Conservation (phyloP, 345 rosid species). For the Arabis alpina region DNA sequence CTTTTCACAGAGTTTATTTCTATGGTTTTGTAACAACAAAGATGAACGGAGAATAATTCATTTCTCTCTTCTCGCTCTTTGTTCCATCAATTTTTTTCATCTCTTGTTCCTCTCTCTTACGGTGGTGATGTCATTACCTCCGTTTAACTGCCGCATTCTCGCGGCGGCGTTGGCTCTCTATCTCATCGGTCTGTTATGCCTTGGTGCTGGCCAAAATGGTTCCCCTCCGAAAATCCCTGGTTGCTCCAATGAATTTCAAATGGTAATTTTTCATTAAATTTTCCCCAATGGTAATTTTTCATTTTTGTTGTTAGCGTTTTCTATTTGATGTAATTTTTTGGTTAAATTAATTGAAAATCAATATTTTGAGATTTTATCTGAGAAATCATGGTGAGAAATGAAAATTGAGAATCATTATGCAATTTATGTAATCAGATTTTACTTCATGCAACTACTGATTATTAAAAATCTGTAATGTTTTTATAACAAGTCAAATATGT, state of each 20-base stretch:
- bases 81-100: background rate
- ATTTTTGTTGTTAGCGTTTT: too few species aligned
- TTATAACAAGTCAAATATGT: background rate
- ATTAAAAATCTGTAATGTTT: background rate
- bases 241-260: slow-evolving; percentile 37
- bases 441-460: slow-evolving; percentile 1
- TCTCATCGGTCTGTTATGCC: slow-evolving; percentile 21
- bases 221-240: slow-evolving; percentile 33
- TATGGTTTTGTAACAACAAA: slow-evolving; percentile 29
- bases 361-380: background rate
- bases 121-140: slow-evolving; percentile 42
- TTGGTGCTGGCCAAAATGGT: slow-evolving; percentile 22
- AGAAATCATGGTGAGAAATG: background rate
- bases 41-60: slow-evolving; percentile 36
- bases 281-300: background rate
- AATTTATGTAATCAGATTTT: background rate
- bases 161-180: slow-evolving; percentile 31
- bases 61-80: slow-evolving; percentile 9
- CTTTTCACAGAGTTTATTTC: slow-evolving; percentile 23
- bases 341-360: background rate
- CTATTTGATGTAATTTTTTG: too few species aligned
- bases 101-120: background rate
- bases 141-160: slow-evolving; percentile 33
- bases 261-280: slow-evolving; percentile 29
- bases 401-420: background rate